phyloP scores from a whole-genome alignment of 805 yeast species.

The Schwanniomyces pseudopolymorphus region DNA sequence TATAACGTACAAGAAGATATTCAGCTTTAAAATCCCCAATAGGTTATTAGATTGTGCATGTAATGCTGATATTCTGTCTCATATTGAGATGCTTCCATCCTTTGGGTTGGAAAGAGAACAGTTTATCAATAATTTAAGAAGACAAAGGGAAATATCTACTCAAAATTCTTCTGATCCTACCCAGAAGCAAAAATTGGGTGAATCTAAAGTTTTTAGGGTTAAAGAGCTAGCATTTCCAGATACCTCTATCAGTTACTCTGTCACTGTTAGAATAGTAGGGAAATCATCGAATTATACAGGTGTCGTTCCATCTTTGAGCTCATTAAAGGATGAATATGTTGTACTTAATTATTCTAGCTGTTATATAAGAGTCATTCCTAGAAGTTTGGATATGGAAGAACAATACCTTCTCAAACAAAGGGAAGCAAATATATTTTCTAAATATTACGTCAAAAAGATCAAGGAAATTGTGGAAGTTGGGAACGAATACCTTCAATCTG shows the following conservation, averaged over 20 bases:
- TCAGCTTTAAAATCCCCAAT: conserved; percentile 41
- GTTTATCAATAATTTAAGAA: conserved; percentile 18
- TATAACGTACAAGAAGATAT: conserved; percentile 32
- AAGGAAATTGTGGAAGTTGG: conserved; percentile 30
- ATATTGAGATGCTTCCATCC: conserved; percentile 37
- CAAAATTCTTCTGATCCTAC: background rate
- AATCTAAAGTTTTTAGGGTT: conserved; percentile 8
- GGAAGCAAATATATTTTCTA: conserved; percentile 19
- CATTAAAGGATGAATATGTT: conserved; percentile 39
- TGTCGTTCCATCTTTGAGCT: conserved; percentile 24
- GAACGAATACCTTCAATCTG: conserved; percentile 14
- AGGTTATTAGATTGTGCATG: conserved; percentile 38
- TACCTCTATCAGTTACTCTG: conserved; percentile 30
- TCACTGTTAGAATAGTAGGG: conserved; percentile 38
- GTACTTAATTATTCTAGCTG: conserved; percentile 30
- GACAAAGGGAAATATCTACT: conserved; percentile 16
- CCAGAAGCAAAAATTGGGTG: background rate
- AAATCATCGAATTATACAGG: conserved; percentile 31
- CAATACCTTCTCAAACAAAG: conserved; percentile 14
- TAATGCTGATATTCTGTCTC: conserved; percentile 28
- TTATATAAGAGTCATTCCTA: conserved; percentile 27
- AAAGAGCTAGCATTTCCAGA: conserved; percentile 29
- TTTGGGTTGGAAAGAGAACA: conserved; percentile 25
- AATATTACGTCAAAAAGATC: conserved; percentile 24
- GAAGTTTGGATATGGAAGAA: conserved; percentile 10